A percentile compares a stretch with the other conserved stretches of the same genome.
phyloP scores from a whole-genome alignment of 2,329 filamentous ascomycete genomes.

The Fusarium clavum region DNA sequence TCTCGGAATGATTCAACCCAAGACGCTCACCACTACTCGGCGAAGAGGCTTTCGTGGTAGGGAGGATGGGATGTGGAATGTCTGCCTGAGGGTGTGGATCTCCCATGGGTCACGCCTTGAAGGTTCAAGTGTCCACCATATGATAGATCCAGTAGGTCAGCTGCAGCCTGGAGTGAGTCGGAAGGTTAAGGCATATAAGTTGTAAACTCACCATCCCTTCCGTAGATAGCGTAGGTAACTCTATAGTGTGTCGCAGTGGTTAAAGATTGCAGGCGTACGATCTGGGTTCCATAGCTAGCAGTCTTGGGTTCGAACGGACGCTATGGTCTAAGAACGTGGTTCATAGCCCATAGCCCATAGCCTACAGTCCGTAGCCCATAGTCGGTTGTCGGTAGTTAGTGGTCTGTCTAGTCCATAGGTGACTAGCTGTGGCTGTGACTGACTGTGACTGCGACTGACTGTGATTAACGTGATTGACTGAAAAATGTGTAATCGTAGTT shows the following conservation, averaged over 20 bases:
- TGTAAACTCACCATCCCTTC: background rate
- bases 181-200: background rate
- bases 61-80: no score
- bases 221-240: background rate
- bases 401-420: background rate
- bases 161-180: no score
- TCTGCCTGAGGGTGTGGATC: no score
- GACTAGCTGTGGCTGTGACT: no score
- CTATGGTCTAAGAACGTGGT: fast-evolving
- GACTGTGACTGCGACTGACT: background rate
- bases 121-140: fast-evolving
- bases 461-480: background rate
- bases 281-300: background rate
- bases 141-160: background rate
- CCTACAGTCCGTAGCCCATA: no score
- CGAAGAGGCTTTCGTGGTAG: no score
- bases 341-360: background rate
- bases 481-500: no score
- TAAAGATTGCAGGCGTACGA: background rate
- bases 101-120: background rate
- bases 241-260: background rate
- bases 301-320: background rate
- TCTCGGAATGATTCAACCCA: no score
- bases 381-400: background rate
- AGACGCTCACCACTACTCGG: no score